Base-by-base conservation (phyloP, 352 stramenopile genomes). In the Detonula confervacea region DNA sequence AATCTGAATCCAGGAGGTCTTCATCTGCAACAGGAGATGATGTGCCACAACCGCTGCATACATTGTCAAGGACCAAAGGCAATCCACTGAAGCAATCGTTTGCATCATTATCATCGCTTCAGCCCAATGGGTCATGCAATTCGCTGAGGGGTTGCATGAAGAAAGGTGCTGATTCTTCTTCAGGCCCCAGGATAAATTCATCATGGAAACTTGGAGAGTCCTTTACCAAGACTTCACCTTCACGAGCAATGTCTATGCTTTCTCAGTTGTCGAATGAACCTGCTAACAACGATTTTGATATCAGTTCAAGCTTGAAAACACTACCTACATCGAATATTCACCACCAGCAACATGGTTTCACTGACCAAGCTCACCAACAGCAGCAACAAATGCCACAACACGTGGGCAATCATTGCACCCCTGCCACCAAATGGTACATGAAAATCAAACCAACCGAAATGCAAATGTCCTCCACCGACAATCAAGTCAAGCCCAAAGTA, bases 361-460 rank as follows among this genome's bases (percentile, higher is more conserved):
- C n/a, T n/a, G n/a, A n/a, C n/a, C n/a, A n/a, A n/a, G n/a, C 64
- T 30, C 35, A 46, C 62, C 11, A 47, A 52, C 16, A 20, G 3
- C n/a, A 29, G 20, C 54, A 62, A 55, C 24, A 12, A 5, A 11
- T 42, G 5, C 47, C 69, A 37, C 25, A 67, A 27, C 8, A 54
- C 16, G 60, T 81, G 14, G 73, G 73, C 25, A 63, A 35, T 20
- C 62, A 76, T 42, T 27, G 42, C 37, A 73, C 33, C 4, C 73
- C 73, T 24, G 49, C 57, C 16, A 81, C 73, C 4, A 81, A 81
- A 52, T 81, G 73, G 73, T 81, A 81, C 66, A 70, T 81, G 65
- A 81, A 81, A 54, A 71, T 81, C 16, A 81, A 77, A 39, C 73
- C 73, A 11, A 77, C 73, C 25, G 73, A 81, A 60, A 66, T 81